Evolutionary conservation across 1,284 basidiomycete species (phyloP), one percentile per base, ranked within the genome.

Genomic region (Wolfiporia cocos): DNA sequence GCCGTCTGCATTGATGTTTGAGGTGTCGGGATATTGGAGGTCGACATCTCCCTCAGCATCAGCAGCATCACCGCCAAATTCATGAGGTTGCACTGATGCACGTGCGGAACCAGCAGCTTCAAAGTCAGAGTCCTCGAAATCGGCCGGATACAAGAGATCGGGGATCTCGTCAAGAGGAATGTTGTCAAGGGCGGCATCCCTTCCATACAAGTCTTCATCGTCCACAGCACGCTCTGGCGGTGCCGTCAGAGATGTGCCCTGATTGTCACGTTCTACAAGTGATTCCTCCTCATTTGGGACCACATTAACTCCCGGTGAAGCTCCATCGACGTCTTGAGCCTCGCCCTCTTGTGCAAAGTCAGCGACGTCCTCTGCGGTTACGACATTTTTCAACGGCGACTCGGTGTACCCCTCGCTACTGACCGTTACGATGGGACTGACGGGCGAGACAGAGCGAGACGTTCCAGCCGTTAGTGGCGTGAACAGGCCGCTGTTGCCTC

Each of bases 401-500:
- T 45, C 43, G 14, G 14, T 14, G n/a, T 11, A 20, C 6, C 4
- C 24, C 5, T 41, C 39, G 6, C 35, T 20, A n/a, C 19, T 33
- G 1, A 39, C 10, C 7, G 29, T 35, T 3, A 14, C 23, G 24
- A 19, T 26, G 5, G 21, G 20, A 17, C 20, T 15, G 15, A 50
- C 46, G 1, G 55, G 49, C 21, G 48, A 44, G 34, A 47, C 37
- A 6, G 54, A 48, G 2, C 43, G 49, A 1, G 55, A 55, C 12
- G 44, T 42, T 1, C 44, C 48, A n/a, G 53, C 49, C 2, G 51
- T 52, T 14, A 55, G 40, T 14, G 61, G 61, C 2, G 61, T 63
- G 44, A 63, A 63, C 14, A 63, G 42, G 0, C 61, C 61, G 32
- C 57, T 59, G n/a, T 49, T 44, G 21, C 50, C 56, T 7, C 48